phyloP scores from a whole-genome alignment of 306 rosid species.

The Trichosanthes truncata region DNA sequence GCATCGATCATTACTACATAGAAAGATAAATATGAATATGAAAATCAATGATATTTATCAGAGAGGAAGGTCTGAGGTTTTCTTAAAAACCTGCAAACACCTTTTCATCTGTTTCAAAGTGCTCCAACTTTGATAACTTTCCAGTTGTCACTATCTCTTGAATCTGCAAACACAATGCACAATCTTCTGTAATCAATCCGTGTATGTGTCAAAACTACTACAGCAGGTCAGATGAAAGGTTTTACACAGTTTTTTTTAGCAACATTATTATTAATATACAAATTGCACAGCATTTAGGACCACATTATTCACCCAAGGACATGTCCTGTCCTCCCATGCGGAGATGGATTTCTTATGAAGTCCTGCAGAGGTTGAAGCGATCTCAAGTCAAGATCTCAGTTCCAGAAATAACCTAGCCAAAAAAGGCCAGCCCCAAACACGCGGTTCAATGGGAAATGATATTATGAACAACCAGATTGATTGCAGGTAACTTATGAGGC shows the following conservation, averaged over 20 bases:
- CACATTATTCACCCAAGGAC: neutral
- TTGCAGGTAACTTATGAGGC: neutral
- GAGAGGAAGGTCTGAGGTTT: neutral
- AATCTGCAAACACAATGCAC: slow-evolving; percentile 45
- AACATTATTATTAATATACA: neutral
- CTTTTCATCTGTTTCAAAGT: slow-evolving; percentile 87
- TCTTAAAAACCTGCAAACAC: slow-evolving; percentile 30
- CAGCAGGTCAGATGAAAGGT: neutral
- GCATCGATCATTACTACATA: neutral
- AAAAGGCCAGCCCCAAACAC: neutral
- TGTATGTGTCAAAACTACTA: neutral
- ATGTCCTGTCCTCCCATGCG: neutral
- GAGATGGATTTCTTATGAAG: neutral
- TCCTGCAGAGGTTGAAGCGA: neutral
- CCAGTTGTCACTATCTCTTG: slow-evolving; percentile 90
- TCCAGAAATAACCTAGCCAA: neutral
- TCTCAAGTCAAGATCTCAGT: neutral
- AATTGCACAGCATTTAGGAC: neutral
- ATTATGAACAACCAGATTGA: neutral
- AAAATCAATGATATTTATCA: neutral
- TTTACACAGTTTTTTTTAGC: neutral
- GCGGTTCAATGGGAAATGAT: neutral
- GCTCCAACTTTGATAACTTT: slow-evolving; percentile 76
- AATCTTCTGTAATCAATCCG: slow-evolving; percentile 15
- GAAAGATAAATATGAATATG: neutral